Evolutionary conservation across 1,284 basidiomycete species (phyloP).

Genomic region (Ustilago trichophora): DNA sequence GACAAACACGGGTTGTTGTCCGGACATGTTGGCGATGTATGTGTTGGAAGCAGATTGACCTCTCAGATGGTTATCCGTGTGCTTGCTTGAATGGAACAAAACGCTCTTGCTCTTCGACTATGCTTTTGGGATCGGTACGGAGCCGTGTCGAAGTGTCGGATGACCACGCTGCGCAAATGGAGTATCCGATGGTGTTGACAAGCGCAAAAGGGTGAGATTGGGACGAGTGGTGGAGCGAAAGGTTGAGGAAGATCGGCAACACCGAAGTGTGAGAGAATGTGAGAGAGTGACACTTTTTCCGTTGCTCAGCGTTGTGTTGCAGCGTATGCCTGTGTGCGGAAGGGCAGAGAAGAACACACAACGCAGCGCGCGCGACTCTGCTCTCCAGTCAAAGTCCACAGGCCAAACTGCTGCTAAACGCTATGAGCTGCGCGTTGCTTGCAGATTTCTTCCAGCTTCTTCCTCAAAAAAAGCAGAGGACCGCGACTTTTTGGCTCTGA

Average conservation of each 20-base stretch:
- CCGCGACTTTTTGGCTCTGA: background rate
- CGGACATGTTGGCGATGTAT: conserved; percentile 46
- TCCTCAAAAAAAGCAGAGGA: conserved; percentile 8
- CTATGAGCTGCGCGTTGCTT: too few relatives aligned
- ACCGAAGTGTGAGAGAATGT: background rate
- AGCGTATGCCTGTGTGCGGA: too few relatives aligned
- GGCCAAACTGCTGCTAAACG: too few relatives aligned
- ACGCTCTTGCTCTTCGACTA: too few relatives aligned
- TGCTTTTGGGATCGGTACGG: too few relatives aligned
- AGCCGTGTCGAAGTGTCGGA: background rate
- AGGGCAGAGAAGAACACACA: background rate
- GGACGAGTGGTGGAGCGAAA: conserved; percentile 1
- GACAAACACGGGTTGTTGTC: conserved; percentile 65
- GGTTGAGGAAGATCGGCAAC: background rate
- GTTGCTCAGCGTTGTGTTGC: background rate
- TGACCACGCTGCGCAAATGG: conserved; percentile 4
- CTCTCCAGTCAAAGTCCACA: too few relatives aligned
- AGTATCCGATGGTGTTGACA: conserved; percentile 1
- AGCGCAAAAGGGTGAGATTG: conserved; percentile 6
- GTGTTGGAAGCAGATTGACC: background rate
- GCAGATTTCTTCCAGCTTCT: conserved; percentile 42
- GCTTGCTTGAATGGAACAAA: too few relatives aligned
- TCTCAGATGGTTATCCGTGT: too few relatives aligned
- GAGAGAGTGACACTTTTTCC: background rate
- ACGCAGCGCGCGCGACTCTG: too few relatives aligned